These are phyloP conservation scores for Coemansia sp. DNA, from an alignment of 192 early-diverging fungal genomes.

Conservation along the genomic window DNA sequence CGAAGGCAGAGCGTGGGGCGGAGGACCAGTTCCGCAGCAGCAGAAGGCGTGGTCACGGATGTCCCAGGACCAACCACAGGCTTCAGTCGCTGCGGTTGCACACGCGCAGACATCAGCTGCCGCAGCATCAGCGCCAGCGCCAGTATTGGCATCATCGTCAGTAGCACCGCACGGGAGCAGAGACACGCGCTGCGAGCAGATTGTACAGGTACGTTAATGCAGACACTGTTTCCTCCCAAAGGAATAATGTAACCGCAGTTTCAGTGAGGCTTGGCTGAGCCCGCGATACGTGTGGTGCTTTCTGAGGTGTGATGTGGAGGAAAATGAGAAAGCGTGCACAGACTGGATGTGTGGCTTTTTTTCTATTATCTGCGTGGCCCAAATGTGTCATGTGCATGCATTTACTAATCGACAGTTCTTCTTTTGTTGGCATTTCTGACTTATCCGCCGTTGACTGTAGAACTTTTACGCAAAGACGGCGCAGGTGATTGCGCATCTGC, in stretches of 20 bases:
- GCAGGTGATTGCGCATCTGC: slow-evolving; percentile 45
- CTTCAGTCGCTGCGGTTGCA: not conserved
- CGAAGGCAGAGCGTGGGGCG: not conserved
- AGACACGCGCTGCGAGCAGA: slow-evolving; percentile 50
- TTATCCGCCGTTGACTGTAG: slow-evolving; percentile 9
- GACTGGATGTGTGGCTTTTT: not conserved
- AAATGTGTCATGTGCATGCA: no score
- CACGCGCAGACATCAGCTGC: not conserved
- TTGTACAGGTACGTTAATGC: slow-evolving; percentile 22
- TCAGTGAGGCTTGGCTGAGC: no score
- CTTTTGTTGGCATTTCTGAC: no score
- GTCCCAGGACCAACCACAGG: not conserved
- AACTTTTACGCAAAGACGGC: slow-evolving; percentile 54
- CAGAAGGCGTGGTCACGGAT: not conserved
- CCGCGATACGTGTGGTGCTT: no score
- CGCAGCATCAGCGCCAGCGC: slow-evolving; percentile 14
- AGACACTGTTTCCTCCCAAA: no score
- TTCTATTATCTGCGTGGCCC: not conserved
- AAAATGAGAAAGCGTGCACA: no score
- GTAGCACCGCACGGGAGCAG: slow-evolving; percentile 11
- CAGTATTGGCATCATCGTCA: slow-evolving; percentile 10
- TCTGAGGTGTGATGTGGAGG: no score
- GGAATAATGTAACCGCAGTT: no score
- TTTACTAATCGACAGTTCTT: no score
- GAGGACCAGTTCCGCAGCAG: not conserved